Evolutionary conservation across 2,329 filamentous ascomycete genomes (phyloP).

Genomic region (Cercospora sojina): DNA sequence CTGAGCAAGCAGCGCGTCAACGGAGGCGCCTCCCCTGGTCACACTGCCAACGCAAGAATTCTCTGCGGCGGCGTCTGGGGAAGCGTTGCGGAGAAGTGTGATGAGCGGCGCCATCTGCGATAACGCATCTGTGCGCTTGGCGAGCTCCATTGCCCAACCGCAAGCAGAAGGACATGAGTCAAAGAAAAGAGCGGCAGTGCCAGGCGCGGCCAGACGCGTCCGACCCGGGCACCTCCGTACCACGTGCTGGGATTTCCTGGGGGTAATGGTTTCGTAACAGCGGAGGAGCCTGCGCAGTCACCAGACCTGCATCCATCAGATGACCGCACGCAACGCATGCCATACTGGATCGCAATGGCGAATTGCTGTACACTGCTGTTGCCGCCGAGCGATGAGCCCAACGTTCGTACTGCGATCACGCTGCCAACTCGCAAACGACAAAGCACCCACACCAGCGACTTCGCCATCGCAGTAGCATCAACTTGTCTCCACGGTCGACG

Average conservation of each 20-base stretch:
- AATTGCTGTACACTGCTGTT: neutral
- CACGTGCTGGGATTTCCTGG: constrained; percentile 16
- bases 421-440: neutral
- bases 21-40: constrained; percentile 3
- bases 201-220: neutral
- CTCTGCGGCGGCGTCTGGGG: constrained; percentile 12
- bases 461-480: neutral
- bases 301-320: neutral
- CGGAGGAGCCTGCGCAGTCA: neutral
- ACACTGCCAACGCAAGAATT: constrained; percentile 7
- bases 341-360: neutral
- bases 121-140: constrained; percentile 9
- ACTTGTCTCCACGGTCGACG: neutral
- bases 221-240: neutral
- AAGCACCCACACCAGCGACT: neutral
- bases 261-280: constrained; percentile 19
- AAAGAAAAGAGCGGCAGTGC: constrained; percentile 6
- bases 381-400: neutral
- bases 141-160: constrained; percentile 9
- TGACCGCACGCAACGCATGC: neutral
- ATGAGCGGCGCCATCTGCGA: constrained; percentile 12
- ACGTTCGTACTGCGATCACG: neutral
- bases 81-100: constrained; percentile 13
- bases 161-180: constrained; percentile 16
- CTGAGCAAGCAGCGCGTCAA: constrained; percentile 2